These are phyloP conservation scores for Euryodendron excelsum DNA, from an alignment of 148 eudicot genomes.

Conservation along the genomic window DNA sequence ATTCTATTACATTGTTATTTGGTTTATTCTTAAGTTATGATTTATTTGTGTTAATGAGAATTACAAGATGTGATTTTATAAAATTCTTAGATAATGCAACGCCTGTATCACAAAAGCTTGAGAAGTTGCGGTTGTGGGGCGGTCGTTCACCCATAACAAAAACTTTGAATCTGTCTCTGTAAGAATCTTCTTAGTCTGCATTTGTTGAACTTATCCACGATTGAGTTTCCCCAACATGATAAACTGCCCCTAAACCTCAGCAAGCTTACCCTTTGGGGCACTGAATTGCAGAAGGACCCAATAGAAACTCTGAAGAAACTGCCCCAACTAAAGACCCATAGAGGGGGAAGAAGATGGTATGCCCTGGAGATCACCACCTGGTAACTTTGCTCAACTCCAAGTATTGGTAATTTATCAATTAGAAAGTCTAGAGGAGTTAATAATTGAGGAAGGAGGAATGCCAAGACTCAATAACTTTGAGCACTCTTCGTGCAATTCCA, in stretches of 20 bases:
- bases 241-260: slow-evolving; percentile 14
- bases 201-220: accelerated
- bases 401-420: not conserved
- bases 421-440: not conserved
- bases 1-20: too few species aligned
- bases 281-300: not conserved
- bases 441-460: slow-evolving; percentile 3
- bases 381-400: not conserved
- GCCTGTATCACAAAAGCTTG: not conserved
- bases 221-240: not conserved
- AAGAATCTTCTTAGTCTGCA: not conserved
- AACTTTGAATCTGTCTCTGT: not conserved
- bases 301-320: not conserved
- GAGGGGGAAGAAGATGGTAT: not conserved
- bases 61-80: too few species aligned
- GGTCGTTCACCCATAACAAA: accelerated
- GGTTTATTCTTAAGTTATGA: too few species aligned
- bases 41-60: too few species aligned
- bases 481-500: not conserved
- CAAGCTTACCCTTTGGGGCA: not conserved
- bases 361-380: not conserved
- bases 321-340: slow-evolving; percentile 5
- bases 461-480: not conserved
- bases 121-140: not conserved
- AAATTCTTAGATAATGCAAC: too few species aligned